A percentile compares a stretch with the other conserved stretches of the same genome.
These are phyloP conservation scores for Crithidia brevicula DNA, from an alignment of 208 protist genomes.

Conservation along the genomic window DNA sequence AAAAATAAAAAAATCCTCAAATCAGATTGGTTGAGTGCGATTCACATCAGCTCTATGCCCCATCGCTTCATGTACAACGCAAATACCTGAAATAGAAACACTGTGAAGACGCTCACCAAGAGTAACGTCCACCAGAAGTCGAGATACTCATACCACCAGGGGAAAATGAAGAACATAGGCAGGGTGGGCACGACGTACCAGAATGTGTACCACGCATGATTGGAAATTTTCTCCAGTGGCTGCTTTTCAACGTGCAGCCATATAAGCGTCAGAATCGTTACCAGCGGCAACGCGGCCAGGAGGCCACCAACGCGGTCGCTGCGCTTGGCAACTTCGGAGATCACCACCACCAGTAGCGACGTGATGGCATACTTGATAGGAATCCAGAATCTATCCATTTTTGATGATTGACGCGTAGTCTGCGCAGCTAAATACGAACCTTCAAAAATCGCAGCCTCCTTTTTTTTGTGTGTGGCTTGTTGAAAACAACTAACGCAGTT, in stretches of 20 bases:
- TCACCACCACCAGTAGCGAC: constrained; percentile 30
- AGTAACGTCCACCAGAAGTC: constrained; percentile 44
- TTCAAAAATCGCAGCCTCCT: too few species aligned
- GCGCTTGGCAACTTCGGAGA: constrained; percentile 32
- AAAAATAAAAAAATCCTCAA: not conserved
- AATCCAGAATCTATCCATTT: constrained; percentile 21
- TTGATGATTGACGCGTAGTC: too few species aligned
- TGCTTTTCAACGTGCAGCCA: constrained; percentile 42
- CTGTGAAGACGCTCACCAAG: constrained; percentile 28
- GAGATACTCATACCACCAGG: constrained; percentile 30
- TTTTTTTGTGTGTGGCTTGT: too few species aligned
- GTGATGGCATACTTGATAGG: constrained; percentile 39
- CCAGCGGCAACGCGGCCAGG: constrained; percentile 29
- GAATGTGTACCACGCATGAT: constrained; percentile 47
- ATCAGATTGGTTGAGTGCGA: too few species aligned
- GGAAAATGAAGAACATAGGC: constrained; percentile 41
- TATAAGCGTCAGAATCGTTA: constrained; percentile 34
- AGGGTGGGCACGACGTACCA: constrained; percentile 45
- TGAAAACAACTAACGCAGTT: too few species aligned
- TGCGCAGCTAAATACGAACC: too few species aligned
- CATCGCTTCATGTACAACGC: constrained; percentile 37
- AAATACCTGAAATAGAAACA: constrained; percentile 31
- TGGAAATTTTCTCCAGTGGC: constrained; percentile 32
- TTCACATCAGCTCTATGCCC: constrained; percentile 28
- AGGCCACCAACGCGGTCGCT: constrained; percentile 34